Evolutionary conservation across 768 basidiomycete species (phyloP).

Genomic region (Rossbeevera mucosa): DNA sequence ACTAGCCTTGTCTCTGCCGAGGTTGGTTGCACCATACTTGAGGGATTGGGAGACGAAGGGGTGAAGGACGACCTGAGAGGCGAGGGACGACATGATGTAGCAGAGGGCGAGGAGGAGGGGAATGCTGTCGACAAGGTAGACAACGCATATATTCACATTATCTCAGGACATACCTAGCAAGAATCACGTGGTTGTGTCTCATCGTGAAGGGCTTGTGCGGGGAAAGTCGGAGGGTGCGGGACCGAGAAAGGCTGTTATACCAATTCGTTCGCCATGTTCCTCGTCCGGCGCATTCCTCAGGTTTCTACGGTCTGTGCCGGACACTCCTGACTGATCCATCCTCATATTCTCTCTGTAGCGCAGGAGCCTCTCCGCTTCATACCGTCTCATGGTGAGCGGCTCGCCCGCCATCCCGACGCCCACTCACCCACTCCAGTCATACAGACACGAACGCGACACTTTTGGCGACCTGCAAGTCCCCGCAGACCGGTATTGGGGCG

Average conservation of each 20-base stretch:
- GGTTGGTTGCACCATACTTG: conserved; percentile 73
- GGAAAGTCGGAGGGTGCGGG: conserved; percentile 3
- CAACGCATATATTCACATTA: background rate
- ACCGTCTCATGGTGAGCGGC: conserved; percentile 33
- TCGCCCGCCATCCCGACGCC: background rate
- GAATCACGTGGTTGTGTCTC: conserved; percentile 28
- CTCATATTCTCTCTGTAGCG: background rate
- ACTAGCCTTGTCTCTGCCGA: conserved; percentile 86
- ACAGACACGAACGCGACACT: conserved; percentile 85
- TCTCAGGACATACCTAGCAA: conserved; percentile 8
- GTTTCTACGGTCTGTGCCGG: conserved; percentile 4
- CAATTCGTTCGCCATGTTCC: conserved; percentile 12
- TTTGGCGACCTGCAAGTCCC: conserved; percentile 94
- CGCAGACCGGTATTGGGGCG: conserved; percentile 91
- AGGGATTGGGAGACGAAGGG: conserved; percentile 72
- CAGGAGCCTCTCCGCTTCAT: conserved; percentile 29
- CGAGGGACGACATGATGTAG: conserved; percentile 36
- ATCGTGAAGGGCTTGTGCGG: too few relatives aligned
- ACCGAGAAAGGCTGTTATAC: conserved; percentile 1
- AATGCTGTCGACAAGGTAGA: conserved; percentile 1
- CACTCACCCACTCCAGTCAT: conserved; percentile 40
- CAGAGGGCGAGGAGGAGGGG: conserved; percentile 10
- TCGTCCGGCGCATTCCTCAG: conserved; percentile 7
- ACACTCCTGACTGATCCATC: conserved; percentile 21
- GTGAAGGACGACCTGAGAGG: conserved; percentile 80